These are phyloP conservation scores for Selaginella tamariscina DNA, from an alignment of 75 land plant species.

Conservation along the genomic window DNA sequence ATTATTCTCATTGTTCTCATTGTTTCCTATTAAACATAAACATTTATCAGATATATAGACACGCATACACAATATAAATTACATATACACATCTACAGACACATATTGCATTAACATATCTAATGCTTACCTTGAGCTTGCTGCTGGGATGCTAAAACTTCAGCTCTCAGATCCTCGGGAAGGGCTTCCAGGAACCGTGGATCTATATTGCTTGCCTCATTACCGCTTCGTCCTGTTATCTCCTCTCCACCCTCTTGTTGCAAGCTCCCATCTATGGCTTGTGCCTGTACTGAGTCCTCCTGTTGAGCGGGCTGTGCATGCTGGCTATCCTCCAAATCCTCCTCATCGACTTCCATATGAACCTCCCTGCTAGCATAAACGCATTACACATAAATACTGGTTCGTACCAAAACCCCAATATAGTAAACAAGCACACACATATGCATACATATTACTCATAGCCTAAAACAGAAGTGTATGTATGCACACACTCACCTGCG, in stretches of 20 bases:
- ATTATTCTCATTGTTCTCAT: conserved; percentile 42
- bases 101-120: too few species aligned
- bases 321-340: conserved; percentile 23
- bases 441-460: too few species aligned
- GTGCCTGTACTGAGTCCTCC: conserved; percentile 17
- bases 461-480: too few species aligned
- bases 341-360: conserved; percentile 30
- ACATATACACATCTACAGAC: too few species aligned
- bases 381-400: too few species aligned
- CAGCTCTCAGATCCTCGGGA: conserved; percentile 92
- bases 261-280: conserved; percentile 22
- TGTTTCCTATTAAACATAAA: too few species aligned
- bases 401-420: too few species aligned
- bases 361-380: background rate
- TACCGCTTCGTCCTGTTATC: conserved; percentile 13
- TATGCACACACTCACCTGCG: too few species aligned
- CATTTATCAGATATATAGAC: too few species aligned
- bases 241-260: conserved; percentile 4
- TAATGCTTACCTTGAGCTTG: too few species aligned
- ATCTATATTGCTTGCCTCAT: conserved; percentile 50
- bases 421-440: too few species aligned
- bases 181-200: conserved; percentile 94
- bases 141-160: conserved; percentile 88
- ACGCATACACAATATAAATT: too few species aligned
- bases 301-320: conserved; percentile 8